Evolutionary conservation across 352 stramenopile species (phyloP), one percentile per base, ranked within the genome.

Genomic region (Pythium pectinolyticum): DNA sequence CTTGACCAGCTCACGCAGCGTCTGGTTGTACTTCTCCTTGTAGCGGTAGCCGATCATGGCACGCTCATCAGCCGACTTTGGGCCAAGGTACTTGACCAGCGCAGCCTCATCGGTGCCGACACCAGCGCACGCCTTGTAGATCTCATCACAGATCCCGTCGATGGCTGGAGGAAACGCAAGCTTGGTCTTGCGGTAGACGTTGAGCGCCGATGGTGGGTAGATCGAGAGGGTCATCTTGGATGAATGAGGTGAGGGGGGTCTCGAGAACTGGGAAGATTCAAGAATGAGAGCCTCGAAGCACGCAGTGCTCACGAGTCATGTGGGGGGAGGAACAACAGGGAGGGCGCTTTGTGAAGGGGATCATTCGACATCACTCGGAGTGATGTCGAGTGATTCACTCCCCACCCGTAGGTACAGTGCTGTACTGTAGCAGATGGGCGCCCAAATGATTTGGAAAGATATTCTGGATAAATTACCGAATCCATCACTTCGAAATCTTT

Each of bases 171-270:
- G 55, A 51, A 72, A 86, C 46, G 55, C 56, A 10, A 73, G 70
- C 57, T 80, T 84, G 32, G 78, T 71, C 55, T 89, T 83, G 52
- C 76, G 84, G 78, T 87, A 91, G 27, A 83, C 69, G 67, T 90
- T 72, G 59, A 86, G 78, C 3, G 66, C 70, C 34, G 79, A 82
- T 32, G 72, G 70, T 17, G 79, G 81, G 61, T 90, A 88, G 55
- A 90, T 75, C 64, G 69, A 58, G 54, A 89, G 57, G 73, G 87
- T 85, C 61, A 75, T 84, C 58, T 69, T 61, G 30, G 19, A 22
- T 32, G 63, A 60, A 25, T 17, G 37, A 24, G 24, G 40, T 20
- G 34, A 28, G 19, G 28, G 49, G 56, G 25, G 35, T 41, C 37
- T 48, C 61, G 53, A 78, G 56, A 34, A 37, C 41, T 37, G 39